Evolutionary conservation across 2,329 filamentous ascomycete genomes (phyloP).

Genomic region (Stagonosporopsis rhizophila): DNA sequence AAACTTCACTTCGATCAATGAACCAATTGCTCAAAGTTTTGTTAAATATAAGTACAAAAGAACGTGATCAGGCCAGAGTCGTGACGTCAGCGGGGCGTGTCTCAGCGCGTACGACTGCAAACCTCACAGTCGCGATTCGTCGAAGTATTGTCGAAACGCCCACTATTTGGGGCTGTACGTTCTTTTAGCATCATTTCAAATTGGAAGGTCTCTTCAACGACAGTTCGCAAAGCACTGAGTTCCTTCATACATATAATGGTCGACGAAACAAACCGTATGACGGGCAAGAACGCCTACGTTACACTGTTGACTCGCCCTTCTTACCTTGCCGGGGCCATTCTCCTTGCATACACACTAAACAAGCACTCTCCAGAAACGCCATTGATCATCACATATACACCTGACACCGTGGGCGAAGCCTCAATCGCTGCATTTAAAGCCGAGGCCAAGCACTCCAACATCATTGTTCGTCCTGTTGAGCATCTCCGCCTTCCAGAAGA

Average conservation of each 20-base stretch:
- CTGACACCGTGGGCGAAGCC: slow-evolving; percentile 48
- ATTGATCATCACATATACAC: slow-evolving; percentile 59
- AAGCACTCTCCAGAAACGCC: slow-evolving; percentile 56
- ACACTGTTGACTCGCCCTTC: slow-evolving; percentile 61
- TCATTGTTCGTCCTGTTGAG: slow-evolving; percentile 51
- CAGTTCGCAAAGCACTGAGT: neutral
- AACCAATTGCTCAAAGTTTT: too few species aligned
- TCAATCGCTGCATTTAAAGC: slow-evolving; percentile 52
- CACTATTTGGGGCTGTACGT: neutral
- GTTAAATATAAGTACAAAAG: neutral
- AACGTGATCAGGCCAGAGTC: slow-evolving; percentile 25
- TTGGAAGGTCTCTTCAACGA: neutral
- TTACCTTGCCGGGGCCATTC: slow-evolving; percentile 60
- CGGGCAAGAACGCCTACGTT: slow-evolving; percentile 51
- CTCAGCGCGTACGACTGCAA: slow-evolving; percentile 6
- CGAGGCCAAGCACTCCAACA: slow-evolving; percentile 52
- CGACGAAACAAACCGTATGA: slow-evolving; percentile 6
- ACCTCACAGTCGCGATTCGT: neutral
- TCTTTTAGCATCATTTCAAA: neutral
- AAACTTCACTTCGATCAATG: too few species aligned
- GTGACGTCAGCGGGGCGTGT: slow-evolving; percentile 32
- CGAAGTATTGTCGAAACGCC: neutral
- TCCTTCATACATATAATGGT: slow-evolving; percentile 14
- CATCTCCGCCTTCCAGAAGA: slow-evolving; percentile 50
- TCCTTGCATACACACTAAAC: slow-evolving; percentile 58